Conservation (phyloP, 352 stramenopile species). For the Globisporangium iwayamae region DNA sequence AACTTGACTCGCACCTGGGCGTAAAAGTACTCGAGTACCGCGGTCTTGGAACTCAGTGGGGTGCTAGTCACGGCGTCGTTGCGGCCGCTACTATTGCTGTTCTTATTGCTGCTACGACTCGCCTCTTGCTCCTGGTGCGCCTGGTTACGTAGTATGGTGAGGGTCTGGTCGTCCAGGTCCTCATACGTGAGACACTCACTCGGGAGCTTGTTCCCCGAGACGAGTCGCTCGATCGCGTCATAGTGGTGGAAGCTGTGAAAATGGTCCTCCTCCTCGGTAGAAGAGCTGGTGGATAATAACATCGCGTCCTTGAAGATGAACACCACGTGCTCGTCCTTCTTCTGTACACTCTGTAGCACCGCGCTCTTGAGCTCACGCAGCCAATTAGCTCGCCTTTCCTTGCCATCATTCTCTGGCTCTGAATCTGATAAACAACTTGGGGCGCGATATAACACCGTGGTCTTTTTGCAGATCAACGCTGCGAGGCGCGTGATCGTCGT, state of each 20-base stretch:
- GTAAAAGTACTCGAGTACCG: conserved; percentile 52
- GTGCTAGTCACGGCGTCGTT: not conserved
- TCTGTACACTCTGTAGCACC: conserved; percentile 37
- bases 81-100: not conserved
- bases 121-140: conserved; percentile 11
- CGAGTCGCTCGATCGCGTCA: conserved; percentile 39
- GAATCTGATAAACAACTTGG: not conserved
- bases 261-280: not conserved
- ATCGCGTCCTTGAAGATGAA: conserved; percentile 56
- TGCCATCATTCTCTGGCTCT: not conserved
- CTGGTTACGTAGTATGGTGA: conserved; percentile 33
- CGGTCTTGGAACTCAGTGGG: conserved; percentile 36
- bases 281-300: conserved; percentile 13
- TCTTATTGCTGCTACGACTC: not conserved
- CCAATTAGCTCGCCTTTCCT: conserved; percentile 22
- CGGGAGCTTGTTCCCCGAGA: conserved; percentile 34
- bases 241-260: conserved; percentile 26
- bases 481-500: conserved; percentile 47
- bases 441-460: conserved; percentile 25
- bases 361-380: conserved; percentile 30
- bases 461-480: conserved; percentile 50
- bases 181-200: conserved; percentile 45
- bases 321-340: conserved; percentile 35
- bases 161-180: conserved; percentile 46
- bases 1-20: conserved; percentile 34